Conservation (phyloP, 257 asterid genomes). For the Nemophila menziesii region DNA sequence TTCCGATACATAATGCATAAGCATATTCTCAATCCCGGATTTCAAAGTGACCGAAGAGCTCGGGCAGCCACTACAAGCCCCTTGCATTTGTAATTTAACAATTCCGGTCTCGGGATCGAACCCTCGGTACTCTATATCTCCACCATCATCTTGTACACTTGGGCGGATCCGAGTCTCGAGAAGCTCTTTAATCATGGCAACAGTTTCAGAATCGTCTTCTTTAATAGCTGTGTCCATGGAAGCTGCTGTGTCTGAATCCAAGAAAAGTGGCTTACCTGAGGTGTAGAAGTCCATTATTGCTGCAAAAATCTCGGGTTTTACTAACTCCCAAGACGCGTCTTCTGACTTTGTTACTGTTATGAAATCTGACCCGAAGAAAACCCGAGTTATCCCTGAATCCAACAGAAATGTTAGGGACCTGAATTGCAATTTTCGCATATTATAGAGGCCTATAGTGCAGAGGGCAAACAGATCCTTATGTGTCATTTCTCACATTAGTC, state of each 20-base stretch:
- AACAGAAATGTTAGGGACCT: too few relatives aligned
- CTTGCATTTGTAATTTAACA: constrained; percentile 90
- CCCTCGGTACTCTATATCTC: constrained; percentile 74
- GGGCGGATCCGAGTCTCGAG: constrained; percentile 93
- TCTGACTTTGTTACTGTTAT: constrained; percentile 77
- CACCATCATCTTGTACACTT: constrained; percentile 96
- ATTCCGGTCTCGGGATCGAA: constrained; percentile 65
- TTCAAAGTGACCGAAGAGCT: constrained; percentile 90
- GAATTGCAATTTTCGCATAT: too few relatives aligned
- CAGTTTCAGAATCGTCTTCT: constrained; percentile 89
- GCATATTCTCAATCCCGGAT: constrained; percentile 95
- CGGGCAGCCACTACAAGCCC: constrained; percentile 99
- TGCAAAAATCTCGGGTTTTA: constrained; percentile 86
- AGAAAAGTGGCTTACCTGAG: constrained; percentile 69
- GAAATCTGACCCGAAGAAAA: constrained; percentile 87
- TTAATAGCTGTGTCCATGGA: constrained; percentile 84
- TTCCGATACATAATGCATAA: constrained; percentile 95
- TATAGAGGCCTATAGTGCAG: too few relatives aligned
- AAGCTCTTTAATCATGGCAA: constrained; percentile 96
- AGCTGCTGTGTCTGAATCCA: constrained; percentile 52
- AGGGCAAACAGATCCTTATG: background rate
- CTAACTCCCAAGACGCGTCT: constrained; percentile 70
- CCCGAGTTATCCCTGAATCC: constrained; percentile 60
- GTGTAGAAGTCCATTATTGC: constrained; percentile 86
- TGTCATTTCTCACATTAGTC: background rate